Evolutionary conservation across 805 yeast species (phyloP).

Genomic region (Kodamaea leandrae): DNA sequence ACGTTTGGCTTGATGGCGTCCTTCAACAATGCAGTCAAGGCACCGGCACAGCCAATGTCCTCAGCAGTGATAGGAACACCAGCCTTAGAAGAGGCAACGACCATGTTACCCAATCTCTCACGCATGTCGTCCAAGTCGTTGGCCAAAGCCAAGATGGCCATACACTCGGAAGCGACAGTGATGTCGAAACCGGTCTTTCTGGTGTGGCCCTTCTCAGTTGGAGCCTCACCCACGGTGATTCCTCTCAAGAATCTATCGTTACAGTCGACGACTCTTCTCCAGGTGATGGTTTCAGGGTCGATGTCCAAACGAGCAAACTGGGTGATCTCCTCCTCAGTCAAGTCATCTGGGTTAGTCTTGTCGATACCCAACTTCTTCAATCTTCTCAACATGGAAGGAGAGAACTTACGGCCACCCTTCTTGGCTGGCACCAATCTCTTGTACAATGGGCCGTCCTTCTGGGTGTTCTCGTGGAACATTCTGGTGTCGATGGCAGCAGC

Average conservation of each 20-base stretch:
- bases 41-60: constrained; percentile 85
- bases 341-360: constrained; percentile 69
- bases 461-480: constrained; percentile 80
- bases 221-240: constrained; percentile 75
- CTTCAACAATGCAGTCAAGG: constrained; percentile 74
- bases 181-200: constrained; percentile 80
- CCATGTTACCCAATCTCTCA: constrained; percentile 71
- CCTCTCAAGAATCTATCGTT: constrained; percentile 79
- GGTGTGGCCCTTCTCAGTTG: constrained; percentile 72
- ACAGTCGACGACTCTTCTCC: constrained; percentile 83
- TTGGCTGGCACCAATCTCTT: constrained; percentile 73
- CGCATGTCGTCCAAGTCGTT: constrained; percentile 70
- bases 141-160: constrained; percentile 80
- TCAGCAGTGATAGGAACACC: constrained; percentile 80
- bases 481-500: constrained; percentile 87
- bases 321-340: constrained; percentile 65
- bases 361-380: constrained; percentile 64
- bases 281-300: constrained; percentile 75
- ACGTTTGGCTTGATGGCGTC: constrained; percentile 83
- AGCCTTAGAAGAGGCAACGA: constrained; percentile 62
- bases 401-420: constrained; percentile 66
- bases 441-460: constrained; percentile 69
- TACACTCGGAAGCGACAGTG: constrained; percentile 80
- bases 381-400: constrained; percentile 66
- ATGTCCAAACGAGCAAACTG: constrained; percentile 69